Percentiles rank a stretch among this genome's conserved stretches.
These are phyloP conservation scores for Ocimum tenuiflorum DNA, from an alignment of 257 asterid genomes.

Conservation along the genomic window DNA sequence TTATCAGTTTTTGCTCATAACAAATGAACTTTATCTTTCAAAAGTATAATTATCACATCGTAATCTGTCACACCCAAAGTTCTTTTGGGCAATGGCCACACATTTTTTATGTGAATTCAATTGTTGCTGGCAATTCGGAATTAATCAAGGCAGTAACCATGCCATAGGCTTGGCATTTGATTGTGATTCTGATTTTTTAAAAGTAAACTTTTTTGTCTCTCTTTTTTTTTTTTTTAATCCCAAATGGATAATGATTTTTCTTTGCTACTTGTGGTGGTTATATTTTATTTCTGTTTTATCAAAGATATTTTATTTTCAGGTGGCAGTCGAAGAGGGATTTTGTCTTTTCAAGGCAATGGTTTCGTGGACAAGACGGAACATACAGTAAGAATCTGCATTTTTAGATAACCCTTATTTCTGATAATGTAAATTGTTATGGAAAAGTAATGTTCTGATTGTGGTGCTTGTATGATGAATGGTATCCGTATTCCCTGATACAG, in stretches of 20 bases:
- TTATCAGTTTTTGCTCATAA: not conserved
- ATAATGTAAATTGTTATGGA: not conserved
- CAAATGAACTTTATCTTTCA: not conserved
- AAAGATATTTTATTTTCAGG: conserved; percentile 40
- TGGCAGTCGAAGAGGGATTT: conserved; percentile 88
- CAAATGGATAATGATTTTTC: conserved; percentile 12
- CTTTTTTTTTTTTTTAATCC: not conserved
- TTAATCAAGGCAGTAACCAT: not conserved
- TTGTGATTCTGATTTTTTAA: not conserved
- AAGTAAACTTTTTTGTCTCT: too few relatives aligned
- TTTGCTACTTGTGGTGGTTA: not conserved
- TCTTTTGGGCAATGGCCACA: not conserved
- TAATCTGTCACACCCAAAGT: not conserved
- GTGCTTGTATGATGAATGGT: conserved; percentile 8
- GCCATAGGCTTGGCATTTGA: conserved; percentile 5
- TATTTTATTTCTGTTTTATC: not conserved
- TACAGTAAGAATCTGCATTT: conserved; percentile 55
- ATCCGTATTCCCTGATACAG: too few relatives aligned
- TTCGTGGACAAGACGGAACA: conserved; percentile 94
- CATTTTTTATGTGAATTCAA: not conserved
- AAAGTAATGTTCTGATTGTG: not conserved
- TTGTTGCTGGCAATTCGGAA: not conserved
- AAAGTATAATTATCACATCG: not conserved
- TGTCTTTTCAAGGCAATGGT: conserved; percentile 95
- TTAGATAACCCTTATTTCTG: conserved; percentile 4